Evolutionary conservation across 805 yeast genomes (phyloP), one percentile per base, ranked within the genome.

Genomic region (Zygotorulaspora chibaensis): DNA sequence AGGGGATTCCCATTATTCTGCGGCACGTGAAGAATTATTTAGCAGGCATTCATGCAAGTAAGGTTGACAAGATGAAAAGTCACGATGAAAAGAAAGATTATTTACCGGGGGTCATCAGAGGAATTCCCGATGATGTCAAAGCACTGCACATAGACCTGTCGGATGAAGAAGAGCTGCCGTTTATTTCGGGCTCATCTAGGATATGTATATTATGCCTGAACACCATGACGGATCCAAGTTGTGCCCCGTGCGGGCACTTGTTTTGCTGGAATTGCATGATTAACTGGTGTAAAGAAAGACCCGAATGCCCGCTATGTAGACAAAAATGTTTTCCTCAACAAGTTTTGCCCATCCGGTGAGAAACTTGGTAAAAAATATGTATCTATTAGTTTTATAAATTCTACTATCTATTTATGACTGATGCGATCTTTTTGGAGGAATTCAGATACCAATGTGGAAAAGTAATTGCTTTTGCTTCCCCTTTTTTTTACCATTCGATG

Each of bases 231-330:
- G 79, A 86, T 50, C 98, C 99, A 3, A 72, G 96, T 1, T 79
- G 87, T 49, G 88, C 96, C 0, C 77, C 82, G 3, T 91, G 99
- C 66, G 99, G 98, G 0, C 99, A 91, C 63, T 47, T 87, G 12
- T 91, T 87, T 63, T 91, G 99, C 66, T 91, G 98, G 97, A 73
- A 71, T 6, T 91, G 98, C 62, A 80, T 89, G 3, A 73, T 81
- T 6, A 95, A 86, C 55, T 91, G 98, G 98, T 79, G 89, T 47
- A 73, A 87, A 51, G 96, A 89, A 53, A 70, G 77, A 48, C 83
- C 88, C 0, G 96, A 89, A 59, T 91, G 99, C 61, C 98, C 99
- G 0, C 69, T 93, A 23, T 93, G 98, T 60, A 67, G 98, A 43
- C 93, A 84, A 52, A 73, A 83, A 76, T 64, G 66, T 40, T 51